Conservation (phyloP, 2,329 filamentous ascomycete species). For the Microdochium trichocladiopsis region DNA sequence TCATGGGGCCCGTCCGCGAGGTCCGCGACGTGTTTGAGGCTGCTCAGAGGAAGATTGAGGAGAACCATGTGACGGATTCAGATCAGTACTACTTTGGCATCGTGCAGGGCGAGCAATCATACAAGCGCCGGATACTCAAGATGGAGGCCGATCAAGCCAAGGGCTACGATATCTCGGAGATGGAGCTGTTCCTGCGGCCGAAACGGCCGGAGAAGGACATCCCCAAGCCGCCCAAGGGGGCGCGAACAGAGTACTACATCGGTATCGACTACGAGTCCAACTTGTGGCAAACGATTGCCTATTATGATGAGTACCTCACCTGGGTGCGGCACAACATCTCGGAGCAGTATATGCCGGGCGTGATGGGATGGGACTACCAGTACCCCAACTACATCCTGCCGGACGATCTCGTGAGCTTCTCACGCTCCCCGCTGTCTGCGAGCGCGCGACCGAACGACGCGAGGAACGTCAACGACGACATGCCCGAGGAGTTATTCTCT, state of each 20-base stretch:
- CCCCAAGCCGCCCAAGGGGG: neutral
- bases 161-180: constrained; percentile 6
- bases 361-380: neutral
- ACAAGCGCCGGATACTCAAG: constrained; percentile 23
- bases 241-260: constrained; percentile 3
- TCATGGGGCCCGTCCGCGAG: constrained; percentile 30
- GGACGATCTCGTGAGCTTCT: constrained; percentile 1
- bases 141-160: constrained; percentile 12
- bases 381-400: constrained; percentile 2
- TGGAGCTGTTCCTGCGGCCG: constrained; percentile 9
- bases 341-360: neutral
- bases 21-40: constrained; percentile 20
- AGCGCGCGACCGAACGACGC: neutral
- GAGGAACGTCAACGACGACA: neutral
- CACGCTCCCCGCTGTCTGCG: constrained; percentile 1
- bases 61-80: constrained; percentile 26
- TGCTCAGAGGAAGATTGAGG: constrained; percentile 20
- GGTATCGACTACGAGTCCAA: constrained; percentile 4
- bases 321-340: constrained; percentile 4
- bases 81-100: constrained; percentile 37
- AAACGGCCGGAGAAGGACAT: constrained; percentile 2
- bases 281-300: constrained; percentile 4
- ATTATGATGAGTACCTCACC: constrained; percentile 3
- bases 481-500: constrained; percentile 12
- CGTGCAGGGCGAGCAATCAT: constrained; percentile 33